Conservation (phyloP, 495 filamentous ascomycete species). For the Parmelia sp. region DNA sequence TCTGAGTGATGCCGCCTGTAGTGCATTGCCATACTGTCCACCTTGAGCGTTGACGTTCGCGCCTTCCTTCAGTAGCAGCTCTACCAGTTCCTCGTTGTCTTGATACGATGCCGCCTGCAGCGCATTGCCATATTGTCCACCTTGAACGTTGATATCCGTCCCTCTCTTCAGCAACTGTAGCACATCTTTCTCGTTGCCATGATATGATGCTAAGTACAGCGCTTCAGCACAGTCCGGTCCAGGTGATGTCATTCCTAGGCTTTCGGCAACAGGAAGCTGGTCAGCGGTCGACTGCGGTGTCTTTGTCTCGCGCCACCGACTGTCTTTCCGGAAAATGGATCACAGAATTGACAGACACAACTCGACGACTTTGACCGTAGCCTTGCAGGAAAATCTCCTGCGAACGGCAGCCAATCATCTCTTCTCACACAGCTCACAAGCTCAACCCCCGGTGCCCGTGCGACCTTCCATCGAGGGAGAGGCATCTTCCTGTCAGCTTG, state of each 20-base stretch:
- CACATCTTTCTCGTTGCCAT: too few relatives aligned
- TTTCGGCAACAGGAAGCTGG: too few relatives aligned
- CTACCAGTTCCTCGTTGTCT: not conserved
- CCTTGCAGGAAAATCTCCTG: not conserved
- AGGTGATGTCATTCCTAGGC: too few relatives aligned
- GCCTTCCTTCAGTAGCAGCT: not conserved
- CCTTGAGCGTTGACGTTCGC: not conserved
- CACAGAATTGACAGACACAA: not conserved
- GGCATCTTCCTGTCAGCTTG: too few relatives aligned
- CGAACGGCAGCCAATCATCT: not conserved
- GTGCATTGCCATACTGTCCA: not conserved
- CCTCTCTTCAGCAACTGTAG: too few relatives aligned
- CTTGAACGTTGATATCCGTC: too few relatives aligned
- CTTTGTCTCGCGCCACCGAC: not conserved
- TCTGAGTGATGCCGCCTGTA: not conserved
- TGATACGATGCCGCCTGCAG: too few relatives aligned
- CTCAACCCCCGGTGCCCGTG: too few relatives aligned
- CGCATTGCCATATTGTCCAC: too few relatives aligned
- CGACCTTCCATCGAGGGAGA: too few relatives aligned
- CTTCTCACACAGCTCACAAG: not conserved
- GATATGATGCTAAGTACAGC: too few relatives aligned
- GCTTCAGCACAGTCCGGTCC: too few relatives aligned
- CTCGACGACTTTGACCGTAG: not conserved
- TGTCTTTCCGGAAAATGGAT: not conserved
- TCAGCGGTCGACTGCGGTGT: not conserved